Conservation (phyloP, 1,284 basidiomycete genomes). For the Spongiforma sp. region DNA sequence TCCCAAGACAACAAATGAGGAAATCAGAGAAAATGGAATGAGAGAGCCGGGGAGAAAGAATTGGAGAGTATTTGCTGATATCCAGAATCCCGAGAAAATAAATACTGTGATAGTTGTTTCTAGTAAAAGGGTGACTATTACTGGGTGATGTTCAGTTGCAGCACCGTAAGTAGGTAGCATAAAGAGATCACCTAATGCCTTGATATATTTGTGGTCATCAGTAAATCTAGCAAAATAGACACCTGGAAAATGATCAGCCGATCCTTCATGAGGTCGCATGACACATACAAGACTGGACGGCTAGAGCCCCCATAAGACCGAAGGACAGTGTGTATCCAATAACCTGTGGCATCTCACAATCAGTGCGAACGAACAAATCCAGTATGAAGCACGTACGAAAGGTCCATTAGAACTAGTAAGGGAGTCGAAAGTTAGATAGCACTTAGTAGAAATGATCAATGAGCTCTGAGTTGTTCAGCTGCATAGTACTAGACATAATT, state of each 20-base stretch:
- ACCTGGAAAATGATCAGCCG: slow-evolving; percentile 1
- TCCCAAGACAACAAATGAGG: too few relatives aligned
- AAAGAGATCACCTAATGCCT: slow-evolving; percentile 9
- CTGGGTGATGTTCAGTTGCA: slow-evolving; percentile 5
- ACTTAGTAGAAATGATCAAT: too few relatives aligned
- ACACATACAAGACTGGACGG: slow-evolving; percentile 7
- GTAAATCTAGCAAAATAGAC: slow-evolving; percentile 16
- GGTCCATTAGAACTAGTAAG: too few relatives aligned
- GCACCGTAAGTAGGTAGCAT: neutral
- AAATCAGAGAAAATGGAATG: slow-evolving; percentile 16
- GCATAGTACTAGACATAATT: too few relatives aligned
- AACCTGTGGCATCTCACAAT: too few relatives aligned
- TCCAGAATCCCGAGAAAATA: slow-evolving; percentile 16
- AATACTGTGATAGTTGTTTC: slow-evolving; percentile 18
- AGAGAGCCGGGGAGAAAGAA: too few relatives aligned
- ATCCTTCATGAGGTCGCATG: neutral
- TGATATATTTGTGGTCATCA: slow-evolving; percentile 11
- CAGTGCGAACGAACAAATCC: too few relatives aligned
- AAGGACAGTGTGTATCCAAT: neutral
- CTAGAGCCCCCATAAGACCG: neutral
- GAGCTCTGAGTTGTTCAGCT: too few relatives aligned
- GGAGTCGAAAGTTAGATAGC: too few relatives aligned
- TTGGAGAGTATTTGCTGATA: too few relatives aligned
- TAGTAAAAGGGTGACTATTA: slow-evolving; percentile 17
- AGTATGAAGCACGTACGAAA: too few relatives aligned